Conservation (phyloP, 768 basidiomycete genomes). For the Lentinus brumalis region DNA sequence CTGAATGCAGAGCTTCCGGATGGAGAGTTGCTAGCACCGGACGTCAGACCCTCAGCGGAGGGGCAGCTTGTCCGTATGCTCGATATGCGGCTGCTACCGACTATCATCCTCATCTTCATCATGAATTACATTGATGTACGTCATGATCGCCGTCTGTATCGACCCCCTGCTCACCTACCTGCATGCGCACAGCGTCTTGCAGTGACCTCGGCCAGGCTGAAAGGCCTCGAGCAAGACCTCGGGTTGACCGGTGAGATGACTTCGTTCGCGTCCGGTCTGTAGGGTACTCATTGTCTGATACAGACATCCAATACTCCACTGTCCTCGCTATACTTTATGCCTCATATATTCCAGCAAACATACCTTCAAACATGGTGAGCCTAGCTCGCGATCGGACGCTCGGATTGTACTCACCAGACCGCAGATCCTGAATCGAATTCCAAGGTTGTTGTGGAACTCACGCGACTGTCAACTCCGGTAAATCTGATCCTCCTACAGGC, state of each 20-base stretch:
- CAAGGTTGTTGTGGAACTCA: slow-evolving; percentile 37
- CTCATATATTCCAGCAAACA: slow-evolving; percentile 63
- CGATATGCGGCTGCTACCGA: slow-evolving; percentile 56
- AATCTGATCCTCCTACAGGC: slow-evolving; percentile 37
- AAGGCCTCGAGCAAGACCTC: slow-evolving; percentile 44
- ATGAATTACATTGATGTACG: slow-evolving; percentile 71
- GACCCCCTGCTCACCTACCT: slow-evolving; percentile 21
- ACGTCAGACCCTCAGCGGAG: slow-evolving; percentile 31
- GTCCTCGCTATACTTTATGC: slow-evolving; percentile 56
- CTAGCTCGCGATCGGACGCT: slow-evolving; percentile 16
- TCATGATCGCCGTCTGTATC: slow-evolving; percentile 9
- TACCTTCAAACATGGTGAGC: slow-evolving; percentile 66
- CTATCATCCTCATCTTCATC: slow-evolving; percentile 60
- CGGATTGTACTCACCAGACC: neutral
- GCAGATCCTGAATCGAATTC: slow-evolving; percentile 57
- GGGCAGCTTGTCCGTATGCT: slow-evolving; percentile 54
- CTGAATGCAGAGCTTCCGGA: slow-evolving; percentile 8
- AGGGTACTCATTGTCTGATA: neutral
- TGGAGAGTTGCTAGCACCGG: slow-evolving; percentile 25
- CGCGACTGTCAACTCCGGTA: no score
- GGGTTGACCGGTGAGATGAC: slow-evolving; percentile 31
- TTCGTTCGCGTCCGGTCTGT: neutral
- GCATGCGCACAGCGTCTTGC: slow-evolving; percentile 34
- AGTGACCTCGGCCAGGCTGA: slow-evolving; percentile 39
- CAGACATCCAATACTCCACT: slow-evolving; percentile 55